Base-by-base conservation (phyloP, 2,329 filamentous ascomycete species). In the Penicillium sp. region DNA sequence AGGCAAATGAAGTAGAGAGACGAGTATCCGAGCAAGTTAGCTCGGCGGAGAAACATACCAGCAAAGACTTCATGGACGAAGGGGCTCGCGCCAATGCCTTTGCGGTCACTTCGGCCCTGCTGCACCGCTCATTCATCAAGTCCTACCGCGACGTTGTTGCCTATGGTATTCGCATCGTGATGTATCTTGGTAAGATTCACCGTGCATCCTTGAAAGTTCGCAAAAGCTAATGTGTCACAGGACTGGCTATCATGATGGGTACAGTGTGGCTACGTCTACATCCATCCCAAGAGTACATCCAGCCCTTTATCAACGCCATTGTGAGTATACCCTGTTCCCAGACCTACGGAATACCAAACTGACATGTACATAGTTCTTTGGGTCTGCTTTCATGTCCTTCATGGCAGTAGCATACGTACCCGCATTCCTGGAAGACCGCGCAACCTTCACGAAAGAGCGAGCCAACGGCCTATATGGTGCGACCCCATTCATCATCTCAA, bases 351-450 rank as follows among this genome's bases (percentile, higher is more conserved):
- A 46, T 27, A 28, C 35, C 9, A 34, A 27, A 34, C 36, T 37
- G 3, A 50, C 39, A 16, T 18, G 10, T 13, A 36, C 19, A 37
- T 43, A 74, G 72, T 86, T 87, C 75, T 88, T 87, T 60, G 83
- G 85, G 13, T 81, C 79, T 0, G 86, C 85, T 1, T 88, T 89
- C 69, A 87, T 88, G 82, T 86, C 82, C 34, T 88, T 89, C 71
- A 88, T 89, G 85, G 84, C 85, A 0, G 84, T 95, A 1, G 89
- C 89, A 0, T 95, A 95, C 66, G 87, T 93, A 3, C 89, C 89
- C 0, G 81, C 87, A 0, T 93, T 86, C 67, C 80, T 95, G 35
- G 89, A 95, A 64, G 88, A 95, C 66, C 80, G 84, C 19, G 74
- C 80, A 5, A 83, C 82, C 0, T 91, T 84, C 67, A 74, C 82